Evolutionary conservation across 306 rosid species (phyloP).

Genomic region (Dalbergia cochinchinensis): DNA sequence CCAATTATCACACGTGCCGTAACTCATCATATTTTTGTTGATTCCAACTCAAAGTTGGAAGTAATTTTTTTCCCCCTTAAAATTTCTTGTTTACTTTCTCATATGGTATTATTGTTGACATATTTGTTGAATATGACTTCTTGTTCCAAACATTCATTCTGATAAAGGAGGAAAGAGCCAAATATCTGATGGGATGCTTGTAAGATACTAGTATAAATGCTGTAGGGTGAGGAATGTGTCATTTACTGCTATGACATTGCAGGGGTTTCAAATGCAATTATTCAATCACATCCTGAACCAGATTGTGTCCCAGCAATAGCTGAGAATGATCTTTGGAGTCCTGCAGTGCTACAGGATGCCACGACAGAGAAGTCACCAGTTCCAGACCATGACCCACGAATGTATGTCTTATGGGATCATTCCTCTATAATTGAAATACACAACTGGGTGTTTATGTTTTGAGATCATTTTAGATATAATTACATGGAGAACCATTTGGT

Average conservation of each 20-base stretch:
- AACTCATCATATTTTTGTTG: background rate
- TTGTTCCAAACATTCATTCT: slow-evolving; percentile 62
- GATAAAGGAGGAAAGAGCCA: slow-evolving; percentile 58
- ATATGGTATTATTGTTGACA: slow-evolving; percentile 37
- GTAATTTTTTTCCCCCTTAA: background rate
- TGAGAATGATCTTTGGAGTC: slow-evolving; percentile 46
- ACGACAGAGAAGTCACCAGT: slow-evolving; percentile 69
- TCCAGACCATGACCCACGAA: slow-evolving; percentile 64
- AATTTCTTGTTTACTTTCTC: slow-evolving; percentile 27
- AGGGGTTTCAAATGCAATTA: slow-evolving; percentile 64
- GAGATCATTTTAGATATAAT: slow-evolving; percentile 25
- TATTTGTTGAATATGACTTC: slow-evolving; percentile 46
- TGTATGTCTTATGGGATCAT: slow-evolving; percentile 56
- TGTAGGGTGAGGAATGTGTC: slow-evolving; percentile 40
- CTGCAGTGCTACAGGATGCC: slow-evolving; percentile 33
- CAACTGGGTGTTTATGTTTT: slow-evolving; percentile 7
- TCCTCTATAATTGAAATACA: slow-evolving; percentile 22
- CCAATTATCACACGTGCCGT: background rate
- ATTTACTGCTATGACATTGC: slow-evolving; percentile 49
- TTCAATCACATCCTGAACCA: slow-evolving; percentile 55
- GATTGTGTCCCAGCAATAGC: slow-evolving; percentile 60
- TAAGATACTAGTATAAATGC: slow-evolving; percentile 42
- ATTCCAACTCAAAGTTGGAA: slow-evolving; percentile 2
- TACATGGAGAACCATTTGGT: background rate
- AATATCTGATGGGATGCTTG: slow-evolving; percentile 47